Percentiles rank a stretch among this genome's conserved stretches.
phyloP scores from a whole-genome alignment of 2,329 filamentous ascomycete species.

The Fusarium secorum region DNA sequence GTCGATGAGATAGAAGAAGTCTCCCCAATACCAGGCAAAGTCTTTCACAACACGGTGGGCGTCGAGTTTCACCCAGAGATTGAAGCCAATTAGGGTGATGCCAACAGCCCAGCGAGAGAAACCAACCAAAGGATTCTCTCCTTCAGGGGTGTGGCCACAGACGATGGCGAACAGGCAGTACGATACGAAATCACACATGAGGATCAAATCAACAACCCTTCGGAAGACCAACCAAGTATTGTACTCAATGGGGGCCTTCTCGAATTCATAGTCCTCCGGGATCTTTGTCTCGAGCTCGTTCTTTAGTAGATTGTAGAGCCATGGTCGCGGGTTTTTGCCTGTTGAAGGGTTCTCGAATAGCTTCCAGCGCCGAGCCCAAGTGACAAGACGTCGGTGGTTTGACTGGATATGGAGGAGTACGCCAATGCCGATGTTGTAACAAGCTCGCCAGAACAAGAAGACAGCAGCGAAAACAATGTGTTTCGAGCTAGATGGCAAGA shows the following conservation, averaged over 20 bases:
- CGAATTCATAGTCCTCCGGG: conserved; percentile 90
- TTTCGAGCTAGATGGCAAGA: conserved; percentile 73
- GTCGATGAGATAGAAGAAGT: conserved; percentile 98
- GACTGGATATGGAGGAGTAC: conserved; percentile 90
- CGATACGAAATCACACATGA: conserved; percentile 98
- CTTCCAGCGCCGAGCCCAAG: conserved; percentile 85
- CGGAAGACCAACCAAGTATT: conserved; percentile 99
- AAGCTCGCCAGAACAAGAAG: conserved; percentile 91
- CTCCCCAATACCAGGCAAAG: conserved; percentile 99
- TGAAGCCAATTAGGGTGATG: conserved; percentile 84
- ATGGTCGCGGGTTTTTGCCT: conserved; percentile 83
- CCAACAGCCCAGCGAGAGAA: conserved; percentile 80
- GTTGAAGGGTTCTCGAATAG: conserved; percentile 85
- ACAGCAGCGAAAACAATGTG: conserved; percentile 80
- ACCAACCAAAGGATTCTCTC: conserved; percentile 75
- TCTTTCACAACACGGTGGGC: conserved; percentile 98
- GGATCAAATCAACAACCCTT: conserved; percentile 91
- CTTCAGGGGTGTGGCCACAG: conserved; percentile 77
- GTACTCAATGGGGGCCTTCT: conserved; percentile 93
- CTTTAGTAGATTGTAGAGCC: conserved; percentile 84
- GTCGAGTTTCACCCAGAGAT: conserved; percentile 98
- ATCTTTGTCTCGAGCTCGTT: conserved; percentile 94
- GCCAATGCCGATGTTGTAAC: conserved; percentile 95
- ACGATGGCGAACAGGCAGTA: conserved; percentile 96
- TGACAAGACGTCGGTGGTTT: conserved; percentile 82